A percentile compares a stretch with the other conserved stretches of the same genome.
phyloP scores from a whole-genome alignment of 805 yeast genomes.

The Ogataea pilisensis region DNA sequence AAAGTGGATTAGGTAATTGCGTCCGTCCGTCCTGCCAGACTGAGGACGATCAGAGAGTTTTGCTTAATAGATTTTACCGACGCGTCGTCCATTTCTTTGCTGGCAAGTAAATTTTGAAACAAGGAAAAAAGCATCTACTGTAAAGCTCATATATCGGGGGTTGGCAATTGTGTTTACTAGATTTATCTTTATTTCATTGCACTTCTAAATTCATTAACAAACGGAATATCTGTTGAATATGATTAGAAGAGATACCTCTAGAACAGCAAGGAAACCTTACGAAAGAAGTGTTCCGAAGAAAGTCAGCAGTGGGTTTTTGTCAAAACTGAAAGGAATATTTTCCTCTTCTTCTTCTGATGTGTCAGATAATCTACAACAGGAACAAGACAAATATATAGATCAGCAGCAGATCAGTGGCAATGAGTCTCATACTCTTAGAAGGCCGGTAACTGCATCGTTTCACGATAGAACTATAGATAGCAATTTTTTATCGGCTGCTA shows the following conservation, averaged over 20 bases:
- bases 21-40: no score
- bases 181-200: background rate
- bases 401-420: background rate
- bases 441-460: background rate
- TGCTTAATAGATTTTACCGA: no score
- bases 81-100: no score
- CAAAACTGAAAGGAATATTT: slow-evolving; percentile 14
- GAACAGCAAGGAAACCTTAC: slow-evolving; percentile 15
- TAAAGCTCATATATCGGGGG: no score
- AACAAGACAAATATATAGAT: no score
- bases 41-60: no score
- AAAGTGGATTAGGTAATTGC: no score
- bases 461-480: background rate
- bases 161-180: no score
- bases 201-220: background rate
- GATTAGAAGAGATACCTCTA: slow-evolving; percentile 18
- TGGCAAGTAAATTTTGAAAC: no score
- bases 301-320: slow-evolving; percentile 10
- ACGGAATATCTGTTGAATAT: slow-evolving; percentile 7
- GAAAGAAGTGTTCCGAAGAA: slow-evolving; percentile 10
- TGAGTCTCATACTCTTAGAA: no score
- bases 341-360: slow-evolving; percentile 5
- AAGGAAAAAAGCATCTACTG: no score
- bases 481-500: slow-evolving; percentile 14
- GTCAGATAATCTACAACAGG: no score